A percentile compares a stretch with the other conserved stretches of the same genome.
phyloP scores from a whole-genome alignment of 768 basidiomycete species.

The Dacryopinax spathularia region DNA sequence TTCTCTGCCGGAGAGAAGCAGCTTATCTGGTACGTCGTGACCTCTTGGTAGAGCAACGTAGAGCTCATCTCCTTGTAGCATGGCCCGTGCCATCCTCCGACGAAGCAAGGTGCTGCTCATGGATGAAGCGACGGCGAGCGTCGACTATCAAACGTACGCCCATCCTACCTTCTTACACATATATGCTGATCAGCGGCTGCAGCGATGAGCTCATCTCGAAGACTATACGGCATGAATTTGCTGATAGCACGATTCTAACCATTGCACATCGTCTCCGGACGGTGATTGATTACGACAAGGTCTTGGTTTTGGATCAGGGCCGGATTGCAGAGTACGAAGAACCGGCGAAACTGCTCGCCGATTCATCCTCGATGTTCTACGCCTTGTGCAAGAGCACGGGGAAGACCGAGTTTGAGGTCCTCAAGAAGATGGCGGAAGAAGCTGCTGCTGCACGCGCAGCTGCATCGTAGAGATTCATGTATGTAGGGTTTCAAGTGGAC shows the following conservation, averaged over 20 bases:
- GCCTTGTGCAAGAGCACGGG: slow-evolving; percentile 61
- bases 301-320: slow-evolving; percentile 67
- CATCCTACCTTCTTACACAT: not conserved
- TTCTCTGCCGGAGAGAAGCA: slow-evolving; percentile 82
- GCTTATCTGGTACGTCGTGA: slow-evolving; percentile 36
- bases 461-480: not conserved
- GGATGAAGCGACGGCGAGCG: slow-evolving; percentile 46
- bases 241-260: slow-evolving; percentile 66
- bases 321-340: slow-evolving; percentile 61
- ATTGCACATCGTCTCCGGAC: slow-evolving; percentile 69
- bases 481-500: not conserved
- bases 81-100: slow-evolving; percentile 75
- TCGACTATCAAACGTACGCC: slow-evolving; percentile 16
- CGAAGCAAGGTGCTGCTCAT: slow-evolving; percentile 65
- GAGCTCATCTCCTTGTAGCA: slow-evolving; percentile 27
- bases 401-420: slow-evolving; percentile 48
- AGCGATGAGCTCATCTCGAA: slow-evolving; percentile 14
- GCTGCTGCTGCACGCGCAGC: slow-evolving; percentile 1
- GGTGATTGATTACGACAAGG: slow-evolving; percentile 69
- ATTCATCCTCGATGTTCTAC: slow-evolving; percentile 49
- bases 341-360: slow-evolving; percentile 40
- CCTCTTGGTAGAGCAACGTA: not conserved
- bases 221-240: slow-evolving; percentile 37
- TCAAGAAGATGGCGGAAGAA: slow-evolving; percentile 50
- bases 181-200: slow-evolving; percentile 8